Conservation (phyloP, 495 filamentous ascomycete species). For the Penicillium fimorum region DNA sequence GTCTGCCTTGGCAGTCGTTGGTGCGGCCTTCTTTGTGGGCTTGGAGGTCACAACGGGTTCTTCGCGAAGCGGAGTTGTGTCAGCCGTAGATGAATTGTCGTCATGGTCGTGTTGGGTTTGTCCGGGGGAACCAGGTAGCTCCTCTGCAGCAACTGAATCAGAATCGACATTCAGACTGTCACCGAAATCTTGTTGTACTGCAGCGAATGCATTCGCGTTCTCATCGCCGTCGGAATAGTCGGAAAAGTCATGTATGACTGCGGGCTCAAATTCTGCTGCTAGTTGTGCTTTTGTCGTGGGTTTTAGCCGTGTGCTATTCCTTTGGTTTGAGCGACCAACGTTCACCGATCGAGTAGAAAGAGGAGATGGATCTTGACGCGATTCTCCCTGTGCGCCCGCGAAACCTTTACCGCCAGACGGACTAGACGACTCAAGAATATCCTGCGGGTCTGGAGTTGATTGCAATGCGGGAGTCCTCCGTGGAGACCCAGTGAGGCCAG, state of each 20-base stretch:
- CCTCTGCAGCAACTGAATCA: constrained; percentile 21
- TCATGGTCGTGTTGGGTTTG: constrained; percentile 57
- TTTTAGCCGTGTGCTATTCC: constrained; percentile 32
- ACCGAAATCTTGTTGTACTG: constrained; percentile 29
- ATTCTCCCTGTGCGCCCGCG: constrained; percentile 17
- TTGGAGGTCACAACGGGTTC: constrained; percentile 16
- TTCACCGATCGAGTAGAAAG: constrained; percentile 40
- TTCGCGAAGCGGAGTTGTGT: constrained; percentile 7
- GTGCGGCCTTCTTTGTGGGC: constrained; percentile 10
- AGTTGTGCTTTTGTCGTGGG: constrained; percentile 42
- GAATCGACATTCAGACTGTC: constrained; percentile 24
- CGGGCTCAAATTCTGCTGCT: constrained; percentile 22
- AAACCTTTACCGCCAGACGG: constrained; percentile 38
- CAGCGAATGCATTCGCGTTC: constrained; percentile 36
- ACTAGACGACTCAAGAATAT: constrained; percentile 36
- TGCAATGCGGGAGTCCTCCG: constrained; percentile 43
- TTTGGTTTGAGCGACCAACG: constrained; percentile 38
- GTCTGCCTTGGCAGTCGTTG: constrained; percentile 15
- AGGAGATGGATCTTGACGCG: constrained; percentile 34
- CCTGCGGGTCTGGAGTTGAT: constrained; percentile 40
- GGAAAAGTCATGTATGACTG: constrained; percentile 28
- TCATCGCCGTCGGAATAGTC: constrained; percentile 42
- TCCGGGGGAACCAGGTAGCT: constrained; percentile 45
- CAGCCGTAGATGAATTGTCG: constrained; percentile 42
- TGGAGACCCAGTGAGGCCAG: constrained; percentile 39